Conservation (phyloP, 192 early-diverging fungal genomes). For the Spizellomyces sp. region DNA sequence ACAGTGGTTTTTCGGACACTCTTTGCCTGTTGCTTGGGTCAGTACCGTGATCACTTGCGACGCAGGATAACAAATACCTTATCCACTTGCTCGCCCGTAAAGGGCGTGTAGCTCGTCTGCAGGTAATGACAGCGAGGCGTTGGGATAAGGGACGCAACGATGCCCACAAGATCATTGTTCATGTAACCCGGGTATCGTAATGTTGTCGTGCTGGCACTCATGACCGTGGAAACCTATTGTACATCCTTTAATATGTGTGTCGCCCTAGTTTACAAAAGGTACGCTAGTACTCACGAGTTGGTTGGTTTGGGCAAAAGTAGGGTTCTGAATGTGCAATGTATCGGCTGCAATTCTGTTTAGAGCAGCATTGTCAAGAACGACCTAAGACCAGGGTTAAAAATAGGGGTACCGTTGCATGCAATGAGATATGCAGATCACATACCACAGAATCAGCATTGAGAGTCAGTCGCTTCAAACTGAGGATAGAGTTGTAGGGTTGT, state of each 20-base stretch:
- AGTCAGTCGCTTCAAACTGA: constrained; percentile 88
- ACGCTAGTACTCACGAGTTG: constrained; percentile 67
- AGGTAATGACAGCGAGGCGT: constrained; percentile 98
- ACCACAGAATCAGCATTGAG: constrained; percentile 93
- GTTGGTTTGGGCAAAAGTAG: constrained; percentile 94
- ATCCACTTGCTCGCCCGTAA: constrained; percentile 89
- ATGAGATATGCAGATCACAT: constrained; percentile 5
- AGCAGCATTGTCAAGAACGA: constrained; percentile 96
- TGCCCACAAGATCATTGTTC: constrained; percentile 98
- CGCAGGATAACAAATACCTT: constrained; percentile 46
- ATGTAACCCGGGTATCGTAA: constrained; percentile 98
- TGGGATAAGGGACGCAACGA: constrained; percentile 94
- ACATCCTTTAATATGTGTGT: constrained; percentile 2
- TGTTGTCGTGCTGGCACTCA: constrained; percentile 94
- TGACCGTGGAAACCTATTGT: constrained; percentile 90
- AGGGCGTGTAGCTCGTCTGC: constrained; percentile 95
- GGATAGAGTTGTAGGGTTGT: constrained; percentile 96
- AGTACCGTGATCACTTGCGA: no score
- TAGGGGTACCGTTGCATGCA: not conserved
- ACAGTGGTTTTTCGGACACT: constrained; percentile 96
- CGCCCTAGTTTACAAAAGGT: not conserved
- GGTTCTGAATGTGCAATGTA: constrained; percentile 88
- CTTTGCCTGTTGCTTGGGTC: constrained; percentile 61
- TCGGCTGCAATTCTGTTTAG: constrained; percentile 91
- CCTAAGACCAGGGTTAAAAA: constrained; percentile 34